Percentiles rank a stretch among this genome's conserved stretches.
Conservation (phyloP, 1,284 basidiomycete genomes). For the Tylopilus sp. region DNA sequence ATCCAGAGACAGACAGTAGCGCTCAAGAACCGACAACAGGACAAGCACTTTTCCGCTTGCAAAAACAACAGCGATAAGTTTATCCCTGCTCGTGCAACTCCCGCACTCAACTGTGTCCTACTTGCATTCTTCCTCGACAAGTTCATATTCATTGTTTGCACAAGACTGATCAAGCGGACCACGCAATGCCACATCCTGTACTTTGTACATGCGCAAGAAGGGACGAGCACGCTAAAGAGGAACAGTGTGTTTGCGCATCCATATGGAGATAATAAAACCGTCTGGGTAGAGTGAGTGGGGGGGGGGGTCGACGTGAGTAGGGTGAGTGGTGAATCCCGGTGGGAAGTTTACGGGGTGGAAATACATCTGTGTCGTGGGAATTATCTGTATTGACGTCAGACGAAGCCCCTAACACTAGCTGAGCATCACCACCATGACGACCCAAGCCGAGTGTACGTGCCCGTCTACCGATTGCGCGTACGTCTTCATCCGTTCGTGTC, state of each 20-base stretch:
- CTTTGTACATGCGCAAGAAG: conserved; percentile 87
- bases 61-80: neutral
- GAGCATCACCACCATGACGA: conserved; percentile 11
- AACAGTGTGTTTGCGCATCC: conserved; percentile 97
- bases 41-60: neutral
- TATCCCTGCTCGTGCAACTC: conserved; percentile 77
- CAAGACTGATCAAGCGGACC: conserved; percentile 68
- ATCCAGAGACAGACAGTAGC: no score
- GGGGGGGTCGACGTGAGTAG: conserved; percentile 88
- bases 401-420: neutral
- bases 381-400: neutral
- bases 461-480: conserved; percentile 30
- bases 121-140: conserved; percentile 75
- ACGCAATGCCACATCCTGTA: conserved; percentile 51
- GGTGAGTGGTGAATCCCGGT: conserved; percentile 81
- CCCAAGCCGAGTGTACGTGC: conserved; percentile 33
- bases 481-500: conserved; percentile 3
- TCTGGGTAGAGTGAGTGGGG: conserved; percentile 78
- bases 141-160: conserved; percentile 61
- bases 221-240: conserved; percentile 92
- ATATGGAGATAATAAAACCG: conserved; percentile 96
- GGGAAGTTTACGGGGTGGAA: conserved; percentile 89
- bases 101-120: conserved; percentile 79
- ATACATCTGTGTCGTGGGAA: conserved; percentile 48
- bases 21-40: no score